Evolutionary conservation across 192 early-diverging fungal species (phyloP), one percentile per base, ranked within the genome.

Genomic region (Irineochytrium annulatum): DNA sequence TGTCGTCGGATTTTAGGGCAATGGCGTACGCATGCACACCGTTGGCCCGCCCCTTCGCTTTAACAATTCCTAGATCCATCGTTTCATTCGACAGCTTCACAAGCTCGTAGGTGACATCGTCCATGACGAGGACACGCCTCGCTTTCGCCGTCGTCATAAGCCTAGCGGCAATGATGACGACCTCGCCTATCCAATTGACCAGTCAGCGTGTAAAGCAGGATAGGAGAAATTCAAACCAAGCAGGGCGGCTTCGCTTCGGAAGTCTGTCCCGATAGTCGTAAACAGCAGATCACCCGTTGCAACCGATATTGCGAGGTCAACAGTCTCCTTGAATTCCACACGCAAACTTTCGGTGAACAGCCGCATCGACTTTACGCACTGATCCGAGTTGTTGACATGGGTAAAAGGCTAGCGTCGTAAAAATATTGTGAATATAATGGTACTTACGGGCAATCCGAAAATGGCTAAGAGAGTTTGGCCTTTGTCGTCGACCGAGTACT

Each of bases 401-500:
- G 46, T 49, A 24, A 20, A 49, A 24, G 46, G 46, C 46, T 49
- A 22, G 11, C 6, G 11, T 8, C 6, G 24, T 49, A 8, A n/a
- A 24, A 6, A n/a, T n/a, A n/a, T n/a, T n/a, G 5, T 22, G 6
- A 24, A 6, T 24, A 6, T n/a, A 24, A 6, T 20, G 11, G 26
- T 14, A 49, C 46, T 8, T 22, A 49, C 46, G 17, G 46, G 46
- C 6, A 49, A 22, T 20, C 46, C 46, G 24, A 49, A 49, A 24
- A 22, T 6, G 6, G 46, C 46, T 8, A 49, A 24, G 6, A 49
- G 11, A 5, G 46, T 49, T 24, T 49, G 46, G 11, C 46, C 46
- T 22, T 49, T 49, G 24, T 49, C 46, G 24, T 49, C 46, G 13
- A 49, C 46, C 8, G 46, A 49, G 22, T 49, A 49, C 26, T 49